These are phyloP conservation scores for Vigna angularis DNA, from an alignment of 306 rosid species.

Conservation along the genomic window DNA sequence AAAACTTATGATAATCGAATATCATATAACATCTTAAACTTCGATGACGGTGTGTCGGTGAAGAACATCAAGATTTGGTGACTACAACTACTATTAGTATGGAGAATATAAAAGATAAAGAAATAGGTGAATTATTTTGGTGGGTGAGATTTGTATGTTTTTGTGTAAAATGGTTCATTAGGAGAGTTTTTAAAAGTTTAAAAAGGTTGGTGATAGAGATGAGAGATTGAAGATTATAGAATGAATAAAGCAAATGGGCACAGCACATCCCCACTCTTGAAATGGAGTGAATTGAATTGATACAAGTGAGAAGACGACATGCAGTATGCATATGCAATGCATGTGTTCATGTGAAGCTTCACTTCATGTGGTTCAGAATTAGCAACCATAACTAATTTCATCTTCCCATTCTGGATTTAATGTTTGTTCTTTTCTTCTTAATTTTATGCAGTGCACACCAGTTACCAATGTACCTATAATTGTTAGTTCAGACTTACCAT, in stretches of 20 bases:
- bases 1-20: no score
- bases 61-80: no score
- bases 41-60: no score
- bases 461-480: neutral
- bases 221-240: constrained; percentile 3
- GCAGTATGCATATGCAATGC: neutral
- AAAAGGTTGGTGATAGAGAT: neutral
- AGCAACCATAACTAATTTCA: neutral
- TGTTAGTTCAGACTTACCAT: neutral
- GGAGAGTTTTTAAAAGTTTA: neutral
- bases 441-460: neutral
- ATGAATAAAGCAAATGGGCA: neutral
- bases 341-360: neutral
- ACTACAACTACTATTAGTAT: no score
- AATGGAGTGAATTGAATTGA: neutral
- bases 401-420: neutral
- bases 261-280: neutral
- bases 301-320: neutral
- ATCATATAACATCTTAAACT: no score
- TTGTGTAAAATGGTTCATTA: neutral
- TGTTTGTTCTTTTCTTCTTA: constrained; percentile 45
- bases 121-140: no score
- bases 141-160: neutral
- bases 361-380: constrained; percentile 1
- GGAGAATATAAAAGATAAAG: no score